Conservation (phyloP, 495 filamentous ascomycete genomes). For the Penicillium antarcticum region DNA sequence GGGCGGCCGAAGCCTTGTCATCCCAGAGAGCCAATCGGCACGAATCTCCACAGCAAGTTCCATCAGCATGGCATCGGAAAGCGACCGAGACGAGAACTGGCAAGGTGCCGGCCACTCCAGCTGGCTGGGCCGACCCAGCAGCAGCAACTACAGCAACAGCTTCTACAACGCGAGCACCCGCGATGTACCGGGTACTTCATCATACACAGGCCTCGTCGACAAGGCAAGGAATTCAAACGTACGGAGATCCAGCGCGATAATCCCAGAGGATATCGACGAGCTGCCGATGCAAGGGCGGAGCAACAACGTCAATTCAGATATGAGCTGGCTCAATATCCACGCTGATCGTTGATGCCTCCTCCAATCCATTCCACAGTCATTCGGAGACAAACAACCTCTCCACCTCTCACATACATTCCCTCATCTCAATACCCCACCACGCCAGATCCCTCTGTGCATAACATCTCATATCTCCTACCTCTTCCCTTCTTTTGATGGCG, state of each 20-base stretch:
- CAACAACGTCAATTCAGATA: conserved; percentile 51
- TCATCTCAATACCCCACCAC: not conserved
- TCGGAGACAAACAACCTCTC: not conserved
- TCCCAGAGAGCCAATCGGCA: conserved; percentile 58
- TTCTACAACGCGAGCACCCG: conserved; percentile 39
- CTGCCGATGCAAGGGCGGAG: conserved; percentile 29
- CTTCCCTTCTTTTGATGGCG: conserved; percentile 14
- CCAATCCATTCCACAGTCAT: not conserved
- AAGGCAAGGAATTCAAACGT: conserved; percentile 25
- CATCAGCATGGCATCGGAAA: conserved; percentile 53
- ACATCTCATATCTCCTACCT: conserved; percentile 1
- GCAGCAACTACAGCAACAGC: conserved; percentile 61
- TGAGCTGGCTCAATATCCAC: conserved; percentile 74
- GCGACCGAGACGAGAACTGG: conserved; percentile 48
- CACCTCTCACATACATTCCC: conserved; percentile 1
- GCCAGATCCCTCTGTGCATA: not conserved
- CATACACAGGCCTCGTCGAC: conserved; percentile 7
- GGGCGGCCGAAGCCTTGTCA: conserved; percentile 32
- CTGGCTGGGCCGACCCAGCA: conserved; percentile 50
- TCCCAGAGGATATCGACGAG: conserved; percentile 41
- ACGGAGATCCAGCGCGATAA: conserved; percentile 34
- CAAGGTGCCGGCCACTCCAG: conserved; percentile 39
- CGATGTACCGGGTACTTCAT: conserved; percentile 23
- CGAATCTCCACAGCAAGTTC: conserved; percentile 61
- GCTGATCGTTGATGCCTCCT: conserved; percentile 24